Base-by-base conservation (phyloP, 2,329 filamentous ascomycete species). In the Lasiodiplodia citricola region DNA sequence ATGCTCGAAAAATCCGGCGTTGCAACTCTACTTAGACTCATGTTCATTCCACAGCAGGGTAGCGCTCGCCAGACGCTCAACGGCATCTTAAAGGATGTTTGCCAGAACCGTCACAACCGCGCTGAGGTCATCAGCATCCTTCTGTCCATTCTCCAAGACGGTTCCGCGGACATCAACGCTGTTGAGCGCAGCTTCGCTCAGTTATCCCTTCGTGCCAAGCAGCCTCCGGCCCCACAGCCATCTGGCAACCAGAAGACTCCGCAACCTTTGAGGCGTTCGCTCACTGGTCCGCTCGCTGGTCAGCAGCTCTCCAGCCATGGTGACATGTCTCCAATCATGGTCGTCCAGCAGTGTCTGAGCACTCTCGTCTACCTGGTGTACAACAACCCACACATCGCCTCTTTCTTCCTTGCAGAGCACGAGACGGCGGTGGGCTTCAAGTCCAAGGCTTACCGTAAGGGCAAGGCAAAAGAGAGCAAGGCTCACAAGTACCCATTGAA, bases 1-100 rank as follows among this genome's bases (percentile, higher is more conserved):
- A 97, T 99, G 91, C 88, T 99, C 37, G 96, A 99, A 80, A 97
- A 97, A 81, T 88, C 94, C 57, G 96, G 96, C 31, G 91, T 99
- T 72, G 96, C 96, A 31, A 98, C 96, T n/a, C 84, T 99, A 41
- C 86, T 99, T 54, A 92, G 96, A n/a, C 87, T 99, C 11, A 97
- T 99, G 95, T 99, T 99, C 79, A 94, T 98, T 74, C 92, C 93
- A 58, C 93, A 97, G 72, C 92, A 95, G 72, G 93, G 92, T 25
- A 96, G 92, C 70, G 91, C 96, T 60, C 92, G 94, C 72, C 89
- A 87, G 70, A 92, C 93, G 70, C 86, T 99, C 66, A 95, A 96
- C 77, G 90, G 91, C 67, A 92, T 99, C 66, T 90, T 99, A 64
- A 89, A 93, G 71, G 93, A 97, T 73, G 91, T 98, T 31, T 98